Percentiles rank a stretch among this genome's conserved stretches.
Conservation (phyloP, 2,329 filamentous ascomycete genomes). For the Setomelanomma holmii region DNA sequence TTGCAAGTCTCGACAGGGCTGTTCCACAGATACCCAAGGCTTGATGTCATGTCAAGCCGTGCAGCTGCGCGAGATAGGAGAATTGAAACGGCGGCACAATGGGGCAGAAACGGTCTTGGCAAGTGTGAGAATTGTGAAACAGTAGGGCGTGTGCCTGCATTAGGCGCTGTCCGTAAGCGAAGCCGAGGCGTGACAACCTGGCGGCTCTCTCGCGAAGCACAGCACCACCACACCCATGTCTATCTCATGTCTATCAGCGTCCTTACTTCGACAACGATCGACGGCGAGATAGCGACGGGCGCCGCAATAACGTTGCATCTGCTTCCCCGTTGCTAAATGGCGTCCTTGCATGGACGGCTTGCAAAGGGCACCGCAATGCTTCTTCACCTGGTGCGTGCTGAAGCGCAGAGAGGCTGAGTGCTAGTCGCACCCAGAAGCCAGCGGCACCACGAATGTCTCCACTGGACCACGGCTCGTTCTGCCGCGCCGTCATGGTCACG, state of each 20-base stretch:
- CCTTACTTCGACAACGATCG: conserved; percentile 11
- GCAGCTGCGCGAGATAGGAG: neutral
- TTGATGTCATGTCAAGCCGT: conserved; percentile 1
- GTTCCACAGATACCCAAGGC: neutral
- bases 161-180: conserved; percentile 4
- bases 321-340: neutral
- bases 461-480: neutral
- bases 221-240: neutral
- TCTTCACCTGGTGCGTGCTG: conserved; percentile 17
- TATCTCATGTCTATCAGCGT: conserved; percentile 11
- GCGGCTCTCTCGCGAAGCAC: neutral
- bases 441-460: conserved; percentile 1
- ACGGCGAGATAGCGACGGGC: conserved; percentile 14
- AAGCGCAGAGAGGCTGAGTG: conserved; percentile 16
- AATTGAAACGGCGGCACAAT: conserved; percentile 1
- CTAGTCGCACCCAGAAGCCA: conserved; percentile 11
- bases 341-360: conserved; percentile 6
- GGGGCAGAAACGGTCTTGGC: neutral
- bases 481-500: neutral
- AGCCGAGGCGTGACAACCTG: neutral
- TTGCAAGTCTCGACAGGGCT: neutral
- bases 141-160: conserved; percentile 3
- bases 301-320: neutral
- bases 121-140: conserved; percentile 1
- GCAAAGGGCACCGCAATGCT: conserved; percentile 2